Evolutionary conservation across 176 grass and related monocot species (phyloP).

Genomic region (Ampelocalamus luodianensis): DNA sequence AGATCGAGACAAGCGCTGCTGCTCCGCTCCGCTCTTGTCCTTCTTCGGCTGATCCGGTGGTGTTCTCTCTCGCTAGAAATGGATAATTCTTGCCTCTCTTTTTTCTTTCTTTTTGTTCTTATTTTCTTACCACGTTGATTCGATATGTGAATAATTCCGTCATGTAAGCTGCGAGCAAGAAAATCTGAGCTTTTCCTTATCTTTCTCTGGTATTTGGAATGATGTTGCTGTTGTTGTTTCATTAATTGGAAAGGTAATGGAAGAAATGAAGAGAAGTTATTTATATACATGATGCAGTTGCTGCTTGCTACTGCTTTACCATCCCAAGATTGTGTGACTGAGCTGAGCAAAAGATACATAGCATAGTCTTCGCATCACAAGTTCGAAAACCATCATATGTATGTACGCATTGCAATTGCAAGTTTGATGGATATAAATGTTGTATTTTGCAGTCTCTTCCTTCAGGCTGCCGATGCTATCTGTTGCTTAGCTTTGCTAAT

Average conservation of each 20-base stretch:
- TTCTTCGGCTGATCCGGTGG: constrained; percentile 50
- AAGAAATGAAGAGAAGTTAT: constrained; percentile 49
- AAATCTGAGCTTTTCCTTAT: constrained; percentile 69
- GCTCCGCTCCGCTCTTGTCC: constrained; percentile 8
- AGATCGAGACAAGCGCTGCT: constrained; percentile 17
- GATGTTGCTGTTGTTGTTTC: constrained; percentile 39
- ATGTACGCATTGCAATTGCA: background rate
- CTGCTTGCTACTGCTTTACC: constrained; percentile 5
- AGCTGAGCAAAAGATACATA: background rate
- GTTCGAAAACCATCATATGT: background rate
- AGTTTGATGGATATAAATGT: background rate
- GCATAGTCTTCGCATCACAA: background rate
- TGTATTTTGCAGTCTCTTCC: constrained; percentile 39
- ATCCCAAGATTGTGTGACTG: background rate
- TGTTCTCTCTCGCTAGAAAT: constrained; percentile 55
- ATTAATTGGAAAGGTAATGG: constrained; percentile 50
- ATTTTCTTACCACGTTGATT: constrained; percentile 59
- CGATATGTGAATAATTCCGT: constrained; percentile 75
- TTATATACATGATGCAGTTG: constrained; percentile 23
- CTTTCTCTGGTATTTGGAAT: constrained; percentile 42
- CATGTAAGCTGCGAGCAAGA: constrained; percentile 59
- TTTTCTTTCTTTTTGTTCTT: background rate
- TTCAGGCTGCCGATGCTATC: background rate
- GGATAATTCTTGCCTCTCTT: constrained; percentile 51
- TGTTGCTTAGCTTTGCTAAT: background rate